These are phyloP conservation scores for Eucalyptus globulus DNA, from an alignment of 345 rosid species.

Conservation along the genomic window DNA sequence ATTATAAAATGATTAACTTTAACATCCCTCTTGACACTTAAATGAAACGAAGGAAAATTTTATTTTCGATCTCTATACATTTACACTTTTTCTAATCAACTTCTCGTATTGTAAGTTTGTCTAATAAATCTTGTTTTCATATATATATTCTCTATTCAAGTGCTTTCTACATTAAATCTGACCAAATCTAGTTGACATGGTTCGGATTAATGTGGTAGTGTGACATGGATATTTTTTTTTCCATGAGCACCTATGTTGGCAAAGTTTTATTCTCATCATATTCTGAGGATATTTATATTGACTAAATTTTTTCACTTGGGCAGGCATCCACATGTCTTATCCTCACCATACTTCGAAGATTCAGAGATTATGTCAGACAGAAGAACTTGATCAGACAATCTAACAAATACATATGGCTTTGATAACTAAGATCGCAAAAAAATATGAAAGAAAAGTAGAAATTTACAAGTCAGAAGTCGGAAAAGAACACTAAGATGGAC, in stretches of 20 bases:
- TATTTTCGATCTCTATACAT: background rate
- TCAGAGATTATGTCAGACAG: no score
- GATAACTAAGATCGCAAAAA: background rate
- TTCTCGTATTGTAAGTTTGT: background rate
- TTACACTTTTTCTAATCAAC: background rate
- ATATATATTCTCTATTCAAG: background rate
- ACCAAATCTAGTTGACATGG: background rate
- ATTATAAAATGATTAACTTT: background rate
- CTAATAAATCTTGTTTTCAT: background rate
- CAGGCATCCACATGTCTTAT: background rate
- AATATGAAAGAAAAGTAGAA: background rate
- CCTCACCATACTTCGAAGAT: background rate
- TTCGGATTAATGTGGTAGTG: background rate
- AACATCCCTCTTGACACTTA: background rate
- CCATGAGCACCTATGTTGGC: background rate
- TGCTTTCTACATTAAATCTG: background rate
- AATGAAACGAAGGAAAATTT: background rate
- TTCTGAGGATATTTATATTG: background rate
- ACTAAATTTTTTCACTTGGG: background rate
- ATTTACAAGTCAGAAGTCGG: background rate
- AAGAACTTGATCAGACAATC: background rate
- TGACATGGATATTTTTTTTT: no score
- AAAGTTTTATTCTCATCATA: background rate
- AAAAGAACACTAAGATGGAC: background rate
- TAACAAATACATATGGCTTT: background rate